Percentiles rank a stretch among this genome's conserved stretches.
phyloP scores from a whole-genome alignment of 257 asterid genomes.

The Primulina tabacum region DNA sequence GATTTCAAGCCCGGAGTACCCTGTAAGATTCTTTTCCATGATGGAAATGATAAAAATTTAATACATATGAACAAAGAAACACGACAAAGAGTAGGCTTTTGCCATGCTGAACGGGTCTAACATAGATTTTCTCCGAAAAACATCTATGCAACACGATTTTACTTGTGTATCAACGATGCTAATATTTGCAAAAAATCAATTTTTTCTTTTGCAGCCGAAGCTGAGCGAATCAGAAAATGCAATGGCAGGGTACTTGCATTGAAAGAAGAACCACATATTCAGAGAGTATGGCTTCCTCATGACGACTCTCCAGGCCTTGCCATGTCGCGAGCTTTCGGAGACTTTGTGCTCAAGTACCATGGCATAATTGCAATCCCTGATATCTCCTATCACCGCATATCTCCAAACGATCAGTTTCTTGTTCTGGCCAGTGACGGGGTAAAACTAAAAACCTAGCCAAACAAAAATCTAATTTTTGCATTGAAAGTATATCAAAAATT shows the following conservation, averaged over 20 bases:
- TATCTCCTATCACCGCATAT: conserved; percentile 46
- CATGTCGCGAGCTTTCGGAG: conserved; percentile 86
- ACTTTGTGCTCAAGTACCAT: conserved; percentile 58
- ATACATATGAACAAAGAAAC: not conserved
- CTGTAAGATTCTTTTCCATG: conserved; percentile 37
- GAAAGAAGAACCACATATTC: conserved; percentile 62
- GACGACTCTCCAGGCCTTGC: conserved; percentile 84
- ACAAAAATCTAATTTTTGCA: no score
- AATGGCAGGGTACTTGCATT: conserved; percentile 67
- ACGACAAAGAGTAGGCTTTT: not conserved
- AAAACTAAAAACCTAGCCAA: not conserved
- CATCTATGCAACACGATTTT: no score
- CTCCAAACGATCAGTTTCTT: conserved; percentile 59
- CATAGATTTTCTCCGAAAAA: not conserved
- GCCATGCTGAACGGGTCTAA: not conserved
- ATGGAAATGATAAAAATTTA: not conserved
- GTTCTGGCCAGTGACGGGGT: conserved; percentile 92
- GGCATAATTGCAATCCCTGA: conserved; percentile 74
- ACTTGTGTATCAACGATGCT: not conserved
- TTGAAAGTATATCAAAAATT: not conserved
- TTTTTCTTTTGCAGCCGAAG: conserved; percentile 52
- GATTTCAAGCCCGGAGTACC: conserved; percentile 77
- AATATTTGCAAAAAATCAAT: not conserved
- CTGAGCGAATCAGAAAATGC: conserved; percentile 70
- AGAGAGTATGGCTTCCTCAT: conserved; percentile 76